These are phyloP conservation scores for Exophiala phaeomuriformis DNA, from an alignment of 2,329 filamentous ascomycete species.

Conservation along the genomic window DNA sequence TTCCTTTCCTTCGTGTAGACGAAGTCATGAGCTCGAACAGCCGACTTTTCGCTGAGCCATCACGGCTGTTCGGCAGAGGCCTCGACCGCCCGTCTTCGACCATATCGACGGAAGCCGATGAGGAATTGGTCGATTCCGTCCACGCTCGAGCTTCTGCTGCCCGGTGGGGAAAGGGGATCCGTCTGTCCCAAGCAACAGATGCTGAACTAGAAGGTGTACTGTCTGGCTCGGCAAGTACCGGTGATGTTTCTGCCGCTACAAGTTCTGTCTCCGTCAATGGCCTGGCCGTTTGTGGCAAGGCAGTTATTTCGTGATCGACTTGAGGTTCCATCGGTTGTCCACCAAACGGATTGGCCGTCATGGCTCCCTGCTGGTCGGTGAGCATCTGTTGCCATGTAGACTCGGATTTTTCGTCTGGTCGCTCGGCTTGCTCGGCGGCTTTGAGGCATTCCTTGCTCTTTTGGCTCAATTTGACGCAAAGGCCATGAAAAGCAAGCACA, in stretches of 20 bases:
- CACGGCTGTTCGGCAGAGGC: constrained; percentile 35
- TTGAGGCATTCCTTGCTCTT: constrained; percentile 42
- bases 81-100: constrained; percentile 35
- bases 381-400: constrained; percentile 46
- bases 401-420: constrained; percentile 41
- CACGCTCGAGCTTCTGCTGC: constrained; percentile 38
- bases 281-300: constrained; percentile 23
- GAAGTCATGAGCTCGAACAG: constrained; percentile 41
- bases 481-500: constrained; percentile 38
- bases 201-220: constrained; percentile 41
- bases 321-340: constrained; percentile 3
- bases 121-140: constrained; percentile 42
- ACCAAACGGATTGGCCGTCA: constrained; percentile 17
- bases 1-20: constrained; percentile 37
- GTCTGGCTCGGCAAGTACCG: constrained; percentile 30
- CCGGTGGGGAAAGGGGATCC: constrained; percentile 36
- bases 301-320: constrained; percentile 21
- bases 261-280: constrained; percentile 10
- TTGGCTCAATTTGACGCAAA: constrained; percentile 38
- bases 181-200: constrained; percentile 39
- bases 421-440: constrained; percentile 43
- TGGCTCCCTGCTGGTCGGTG: constrained; percentile 39
- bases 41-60: constrained; percentile 34
- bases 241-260: constrained; percentile 7
- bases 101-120: constrained; percentile 35